Conservation (phyloP, 2,329 filamentous ascomycete species). For the Huntiella decipiens region DNA sequence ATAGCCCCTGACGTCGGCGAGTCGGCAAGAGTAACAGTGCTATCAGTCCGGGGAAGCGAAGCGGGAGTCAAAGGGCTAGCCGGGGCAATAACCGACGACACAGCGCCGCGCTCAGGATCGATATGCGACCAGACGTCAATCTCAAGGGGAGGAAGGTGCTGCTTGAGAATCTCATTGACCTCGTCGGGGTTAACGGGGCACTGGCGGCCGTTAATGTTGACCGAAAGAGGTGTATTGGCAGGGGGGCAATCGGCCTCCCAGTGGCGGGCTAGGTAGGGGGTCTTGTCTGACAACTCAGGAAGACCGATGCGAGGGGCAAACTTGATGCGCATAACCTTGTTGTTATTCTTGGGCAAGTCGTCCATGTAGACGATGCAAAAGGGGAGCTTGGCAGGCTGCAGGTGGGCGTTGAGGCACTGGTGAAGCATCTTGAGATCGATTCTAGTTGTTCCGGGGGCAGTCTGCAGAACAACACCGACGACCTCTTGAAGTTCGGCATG, state of each 20-base stretch:
- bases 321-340: conserved; percentile 36
- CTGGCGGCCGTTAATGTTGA: conserved; percentile 19
- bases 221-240: conserved; percentile 26
- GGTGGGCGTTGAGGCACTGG: conserved; percentile 24
- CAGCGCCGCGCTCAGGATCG: conserved; percentile 9
- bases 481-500: conserved; percentile 37
- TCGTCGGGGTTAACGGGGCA: conserved; percentile 19
- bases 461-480: conserved; percentile 33
- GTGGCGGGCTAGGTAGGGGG: conserved; percentile 25
- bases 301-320: conserved; percentile 29
- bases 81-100: conserved; percentile 7
- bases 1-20: neutral
- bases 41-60: neutral
- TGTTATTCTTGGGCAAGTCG: conserved; percentile 33
- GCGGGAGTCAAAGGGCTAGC: neutral
- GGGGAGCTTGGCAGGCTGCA: conserved; percentile 35
- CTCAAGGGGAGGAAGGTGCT: conserved; percentile 1
- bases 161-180: conserved; percentile 14
- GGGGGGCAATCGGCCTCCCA: conserved; percentile 30
- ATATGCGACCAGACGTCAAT: conserved; percentile 10
- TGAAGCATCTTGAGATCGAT: conserved; percentile 31
- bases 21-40: no score
- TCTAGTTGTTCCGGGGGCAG: conserved; percentile 23
- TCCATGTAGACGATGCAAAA: conserved; percentile 34
- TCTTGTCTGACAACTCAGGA: conserved; percentile 25